Percentiles rank a stretch among this genome's conserved stretches.
Evolutionary conservation across 2,329 filamentous ascomycete genomes (phyloP).

Genomic region (Fonsecaea pedrosoi): DNA sequence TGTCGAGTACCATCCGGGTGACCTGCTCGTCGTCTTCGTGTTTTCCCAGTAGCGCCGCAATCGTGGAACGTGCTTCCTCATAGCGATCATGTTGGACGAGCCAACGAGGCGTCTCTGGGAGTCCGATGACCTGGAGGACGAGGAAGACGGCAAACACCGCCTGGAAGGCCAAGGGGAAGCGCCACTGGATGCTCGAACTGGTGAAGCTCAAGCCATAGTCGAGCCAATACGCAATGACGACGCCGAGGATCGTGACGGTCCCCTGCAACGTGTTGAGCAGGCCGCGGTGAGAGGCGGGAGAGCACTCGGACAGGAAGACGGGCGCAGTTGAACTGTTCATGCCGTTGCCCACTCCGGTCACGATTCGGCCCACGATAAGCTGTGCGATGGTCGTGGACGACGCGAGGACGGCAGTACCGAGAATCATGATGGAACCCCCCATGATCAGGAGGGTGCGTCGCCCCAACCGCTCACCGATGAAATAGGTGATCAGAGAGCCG

Average conservation of each 20-base stretch:
- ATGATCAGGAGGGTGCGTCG: slow-evolving; percentile 60
- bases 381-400: slow-evolving; percentile 39
- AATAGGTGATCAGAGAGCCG: background rate
- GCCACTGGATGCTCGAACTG: slow-evolving; percentile 18
- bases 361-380: slow-evolving; percentile 28
- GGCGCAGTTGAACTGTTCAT: background rate
- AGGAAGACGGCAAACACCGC: slow-evolving; percentile 52
- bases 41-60: too few relatives aligned
- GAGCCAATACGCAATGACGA: slow-evolving; percentile 15
- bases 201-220: slow-evolving; percentile 16
- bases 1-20: too few relatives aligned
- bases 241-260: too few relatives aligned
- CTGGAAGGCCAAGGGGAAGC: slow-evolving; percentile 34
- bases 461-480: slow-evolving; percentile 47
- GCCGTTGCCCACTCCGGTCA: slow-evolving; percentile 25
- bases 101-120: slow-evolving; percentile 54
- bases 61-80: too few relatives aligned
- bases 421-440: slow-evolving; percentile 60
- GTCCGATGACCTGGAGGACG: slow-evolving; percentile 49
- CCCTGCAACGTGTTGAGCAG: too few relatives aligned
- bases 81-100: slow-evolving; percentile 42
- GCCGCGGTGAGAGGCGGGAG: background rate
- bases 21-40: too few relatives aligned
- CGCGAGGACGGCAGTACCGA: slow-evolving; percentile 49
- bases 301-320: slow-evolving; percentile 51